A percentile compares a stretch with the other conserved stretches of the same genome.
Conservation (phyloP, 1,284 basidiomycete genomes). For the Trametes hirsuta region DNA sequence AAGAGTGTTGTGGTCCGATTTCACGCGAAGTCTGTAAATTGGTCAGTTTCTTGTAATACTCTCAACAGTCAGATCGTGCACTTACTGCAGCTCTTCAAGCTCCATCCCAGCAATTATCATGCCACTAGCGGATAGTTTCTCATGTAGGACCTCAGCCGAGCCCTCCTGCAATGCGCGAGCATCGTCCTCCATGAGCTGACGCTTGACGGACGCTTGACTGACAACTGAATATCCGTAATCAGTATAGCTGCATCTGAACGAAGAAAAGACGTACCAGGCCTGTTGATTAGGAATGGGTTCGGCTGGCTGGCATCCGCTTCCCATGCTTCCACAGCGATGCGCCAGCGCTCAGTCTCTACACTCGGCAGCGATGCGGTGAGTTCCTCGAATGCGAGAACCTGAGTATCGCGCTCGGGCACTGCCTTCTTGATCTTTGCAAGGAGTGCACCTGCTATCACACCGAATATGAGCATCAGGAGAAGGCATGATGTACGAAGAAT, state of each 20-base stretch:
- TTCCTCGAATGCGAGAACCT: background rate
- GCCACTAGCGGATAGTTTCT: conserved; percentile 1
- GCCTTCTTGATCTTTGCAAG: conserved; percentile 5
- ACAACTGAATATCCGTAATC: conserved; percentile 3
- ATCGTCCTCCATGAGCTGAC: conserved; percentile 18
- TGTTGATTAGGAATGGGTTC: background rate
- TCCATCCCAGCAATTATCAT: conserved; percentile 17
- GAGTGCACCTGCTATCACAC: background rate
- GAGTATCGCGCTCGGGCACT: background rate
- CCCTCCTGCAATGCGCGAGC: background rate
- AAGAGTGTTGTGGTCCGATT: background rate
- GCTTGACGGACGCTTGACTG: conserved; percentile 15
- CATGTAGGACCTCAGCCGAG: background rate
- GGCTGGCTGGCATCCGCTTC: background rate
- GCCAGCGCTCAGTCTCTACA: background rate
- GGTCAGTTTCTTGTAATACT: background rate
- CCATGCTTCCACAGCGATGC: background rate
- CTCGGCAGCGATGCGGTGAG: background rate
- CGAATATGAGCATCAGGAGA: no score
- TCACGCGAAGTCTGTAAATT: background rate
- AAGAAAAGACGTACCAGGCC: background rate
- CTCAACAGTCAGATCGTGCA: no score
- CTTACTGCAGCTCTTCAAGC: conserved; percentile 23
- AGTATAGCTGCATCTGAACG: no score
- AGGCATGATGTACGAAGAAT: no score